These are phyloP conservation scores for Botrytis aclada DNA, from an alignment of 2,329 filamentous ascomycete species.

Conservation along the genomic window DNA sequence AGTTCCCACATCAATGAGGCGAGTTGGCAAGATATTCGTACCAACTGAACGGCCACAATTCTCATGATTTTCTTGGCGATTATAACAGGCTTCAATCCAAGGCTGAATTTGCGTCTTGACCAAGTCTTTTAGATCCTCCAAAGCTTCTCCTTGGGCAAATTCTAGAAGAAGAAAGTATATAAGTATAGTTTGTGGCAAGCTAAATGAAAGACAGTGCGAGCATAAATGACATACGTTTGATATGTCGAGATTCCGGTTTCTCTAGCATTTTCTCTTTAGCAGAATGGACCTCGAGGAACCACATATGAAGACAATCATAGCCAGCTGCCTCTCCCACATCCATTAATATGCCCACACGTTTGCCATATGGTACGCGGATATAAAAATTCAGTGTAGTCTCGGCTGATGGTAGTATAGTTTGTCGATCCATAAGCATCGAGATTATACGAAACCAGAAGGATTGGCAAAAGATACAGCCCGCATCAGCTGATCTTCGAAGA, in stretches of 20 bases:
- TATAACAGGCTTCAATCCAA: neutral
- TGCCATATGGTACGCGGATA: neutral
- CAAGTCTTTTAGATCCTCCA: neutral
- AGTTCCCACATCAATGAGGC: neutral
- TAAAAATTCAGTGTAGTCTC: neutral
- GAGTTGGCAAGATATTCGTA: neutral
- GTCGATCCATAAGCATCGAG: neutral
- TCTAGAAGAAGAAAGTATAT: neutral
- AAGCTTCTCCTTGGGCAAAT: neutral
- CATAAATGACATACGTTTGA: neutral
- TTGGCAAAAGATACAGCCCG: neutral
- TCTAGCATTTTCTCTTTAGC: neutral
- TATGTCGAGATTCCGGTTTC: neutral
- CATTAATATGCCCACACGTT: neutral
- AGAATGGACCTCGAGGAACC: neutral
- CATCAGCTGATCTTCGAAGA: neutral
- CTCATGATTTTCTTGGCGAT: neutral
- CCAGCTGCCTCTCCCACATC: neutral
- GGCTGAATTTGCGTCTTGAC: neutral
- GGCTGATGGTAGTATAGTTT: neutral
- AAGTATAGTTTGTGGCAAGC: neutral
- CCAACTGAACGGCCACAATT: neutral
- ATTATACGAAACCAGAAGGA: neutral
- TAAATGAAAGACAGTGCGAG: neutral
- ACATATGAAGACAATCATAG: neutral